phyloP scores from a whole-genome alignment of 495 filamentous ascomycete species.

The Penicillium pulvis region DNA sequence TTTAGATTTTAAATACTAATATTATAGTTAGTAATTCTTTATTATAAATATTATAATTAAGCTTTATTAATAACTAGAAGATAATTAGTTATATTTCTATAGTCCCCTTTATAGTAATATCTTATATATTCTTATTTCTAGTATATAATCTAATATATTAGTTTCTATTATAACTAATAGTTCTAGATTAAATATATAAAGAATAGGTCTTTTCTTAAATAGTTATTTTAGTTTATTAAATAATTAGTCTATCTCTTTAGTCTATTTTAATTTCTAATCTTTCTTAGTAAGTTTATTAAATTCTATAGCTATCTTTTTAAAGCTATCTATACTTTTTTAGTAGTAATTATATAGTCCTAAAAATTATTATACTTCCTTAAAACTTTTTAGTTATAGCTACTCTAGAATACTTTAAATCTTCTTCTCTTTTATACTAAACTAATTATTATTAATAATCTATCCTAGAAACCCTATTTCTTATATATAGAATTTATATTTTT shows the following conservation, averaged over 20 bases:
- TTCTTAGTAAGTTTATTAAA: conserved; percentile 16
- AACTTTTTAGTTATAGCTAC: conserved; percentile 7
- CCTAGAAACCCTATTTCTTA: conserved; percentile 15
- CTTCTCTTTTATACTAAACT: conserved; percentile 12
- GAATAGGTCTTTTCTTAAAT: conserved; percentile 2
- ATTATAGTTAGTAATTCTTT: conserved; percentile 34
- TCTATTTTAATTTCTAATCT: conserved; percentile 14
- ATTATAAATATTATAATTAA: conserved; percentile 38
- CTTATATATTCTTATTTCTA: conserved; percentile 18
- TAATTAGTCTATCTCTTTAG: conserved; percentile 1
- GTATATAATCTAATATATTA: conserved; percentile 11
- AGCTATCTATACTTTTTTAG: conserved; percentile 13
- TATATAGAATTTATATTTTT: conserved; percentile 16
- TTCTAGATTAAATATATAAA: conserved; percentile 13
- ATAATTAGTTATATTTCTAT: too few species aligned
- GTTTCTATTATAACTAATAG: conserved; percentile 17
- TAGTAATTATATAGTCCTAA: conserved; percentile 21
- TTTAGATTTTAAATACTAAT: conserved; percentile 28
- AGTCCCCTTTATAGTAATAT: too few species aligned
- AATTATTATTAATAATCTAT: conserved; percentile 11
- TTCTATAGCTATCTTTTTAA: background rate
- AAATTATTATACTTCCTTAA: conserved; percentile 18
- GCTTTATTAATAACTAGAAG: conserved; percentile 18
- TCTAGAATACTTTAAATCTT: conserved; percentile 17
- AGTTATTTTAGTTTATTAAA: conserved; percentile 16